These are phyloP conservation scores for Flammula alnicola DNA, from an alignment of 1,284 basidiomycete species.

Conservation along the genomic window DNA sequence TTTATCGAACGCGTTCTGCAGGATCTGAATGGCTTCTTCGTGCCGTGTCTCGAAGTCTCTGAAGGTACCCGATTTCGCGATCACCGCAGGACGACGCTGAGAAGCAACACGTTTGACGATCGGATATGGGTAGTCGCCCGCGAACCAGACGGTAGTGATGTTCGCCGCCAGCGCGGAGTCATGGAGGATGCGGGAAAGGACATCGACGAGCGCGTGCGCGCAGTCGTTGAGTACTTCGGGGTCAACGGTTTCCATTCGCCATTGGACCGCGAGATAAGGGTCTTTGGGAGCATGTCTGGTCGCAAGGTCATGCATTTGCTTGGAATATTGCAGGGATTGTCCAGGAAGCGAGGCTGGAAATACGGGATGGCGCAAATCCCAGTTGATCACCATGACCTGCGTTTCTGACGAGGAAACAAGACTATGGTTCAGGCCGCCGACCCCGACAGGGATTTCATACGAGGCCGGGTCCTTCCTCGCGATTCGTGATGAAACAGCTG, in stretches of 20 bases:
- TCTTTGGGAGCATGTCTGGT: conserved; percentile 36
- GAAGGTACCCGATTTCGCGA: conserved; percentile 48
- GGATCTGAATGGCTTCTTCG: conserved; percentile 42
- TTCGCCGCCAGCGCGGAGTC: conserved; percentile 31
- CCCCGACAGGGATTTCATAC: background rate
- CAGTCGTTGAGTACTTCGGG: conserved; percentile 44
- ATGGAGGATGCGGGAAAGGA: conserved; percentile 39
- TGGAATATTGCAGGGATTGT: conserved; percentile 40
- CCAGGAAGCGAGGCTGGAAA: conserved; percentile 29
- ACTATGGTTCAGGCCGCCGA: background rate
- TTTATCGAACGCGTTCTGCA: conserved; percentile 44
- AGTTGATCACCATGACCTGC: conserved; percentile 49
- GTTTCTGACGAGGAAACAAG: background rate
- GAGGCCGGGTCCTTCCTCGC: background rate
- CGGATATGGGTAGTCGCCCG: conserved; percentile 49
- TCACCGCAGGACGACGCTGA: conserved; percentile 13
- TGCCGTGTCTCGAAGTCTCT: conserved; percentile 39
- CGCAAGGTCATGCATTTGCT: conserved; percentile 42
- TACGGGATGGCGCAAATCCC: conserved; percentile 48
- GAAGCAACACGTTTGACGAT: conserved; percentile 20
- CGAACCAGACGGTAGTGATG: conserved; percentile 48
- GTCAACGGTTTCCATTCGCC: conserved; percentile 53
- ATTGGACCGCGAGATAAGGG: conserved; percentile 51
- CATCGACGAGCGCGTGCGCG: conserved; percentile 48
- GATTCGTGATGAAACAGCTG: conserved; percentile 4